Evolutionary conservation across 805 yeast species (phyloP), one percentile per base, ranked within the genome.

Genomic region (Saturnispora serradocipensis): DNA sequence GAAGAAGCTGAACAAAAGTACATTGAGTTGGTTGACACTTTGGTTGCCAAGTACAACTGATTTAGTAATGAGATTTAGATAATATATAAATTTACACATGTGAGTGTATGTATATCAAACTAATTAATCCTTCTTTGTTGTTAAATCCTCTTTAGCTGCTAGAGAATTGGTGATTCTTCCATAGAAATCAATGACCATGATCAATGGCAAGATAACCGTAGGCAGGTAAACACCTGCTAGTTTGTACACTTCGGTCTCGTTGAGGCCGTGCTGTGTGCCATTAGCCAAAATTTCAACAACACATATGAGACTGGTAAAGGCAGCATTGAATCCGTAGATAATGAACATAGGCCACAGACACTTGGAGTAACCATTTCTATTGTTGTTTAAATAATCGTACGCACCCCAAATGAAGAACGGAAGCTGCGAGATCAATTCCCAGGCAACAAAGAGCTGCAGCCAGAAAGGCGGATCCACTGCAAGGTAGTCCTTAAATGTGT

Each of bases 1-100:
- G 95, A 81, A 60, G 97, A 88, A 35, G 99, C 99, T 54, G 98
- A 91, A 76, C 57, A 76, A 61, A 76, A 88, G 69, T 81, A 86
- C 73, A 86, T 86, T 63, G 83, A 67, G 9, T 71, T 85, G 43
- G 91, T 81, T 50, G 81, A 80, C 59, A 78, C 77, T 64, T 73
- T 86, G 72, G 69, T 78, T 54, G 78, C 73, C 50, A 77, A 77
- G 62, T 77, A 78, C 67, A 67, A 39, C 18, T 38, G 16, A 25
- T 25, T 25, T 25, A 18, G 13, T 16, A 18, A 5, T 38, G 13
- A 18, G 9, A 18, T 18, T 35, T 36, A 36, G 7, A 15, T 36
- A 11, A 3, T 36, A 36, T 36, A 36, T 34, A 45, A 34, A 15
- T 43, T 25, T 11, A 15, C 28, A 25, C n/a, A n/a, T 28, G 16